Evolutionary conservation across 1,284 basidiomycete species (phyloP).

Genomic region (Salmacisia buchloeana): DNA sequence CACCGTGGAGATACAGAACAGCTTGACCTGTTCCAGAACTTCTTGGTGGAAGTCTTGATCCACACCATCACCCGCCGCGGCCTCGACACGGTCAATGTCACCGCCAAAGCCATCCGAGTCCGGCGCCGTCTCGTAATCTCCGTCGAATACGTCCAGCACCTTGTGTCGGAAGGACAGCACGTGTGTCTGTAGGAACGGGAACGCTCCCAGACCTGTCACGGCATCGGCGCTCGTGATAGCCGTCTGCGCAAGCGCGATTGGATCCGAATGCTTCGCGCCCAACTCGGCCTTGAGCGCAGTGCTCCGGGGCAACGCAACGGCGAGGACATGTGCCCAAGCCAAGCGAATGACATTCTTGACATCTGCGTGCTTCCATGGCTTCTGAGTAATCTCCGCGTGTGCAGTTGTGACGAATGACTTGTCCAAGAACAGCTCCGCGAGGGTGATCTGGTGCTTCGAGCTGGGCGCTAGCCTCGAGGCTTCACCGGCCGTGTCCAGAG

Average conservation of each 20-base stretch:
- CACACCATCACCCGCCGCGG: constrained; percentile 13
- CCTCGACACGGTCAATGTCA: constrained; percentile 22
- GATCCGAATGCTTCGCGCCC: constrained; percentile 29
- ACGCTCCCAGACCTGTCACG: constrained; percentile 58
- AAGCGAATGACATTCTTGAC: constrained; percentile 71
- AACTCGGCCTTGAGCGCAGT: constrained; percentile 35
- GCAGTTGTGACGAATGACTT: constrained; percentile 38
- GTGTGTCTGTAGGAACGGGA: constrained; percentile 63
- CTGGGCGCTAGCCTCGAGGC: background rate
- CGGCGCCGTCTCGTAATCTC: constrained; percentile 55
- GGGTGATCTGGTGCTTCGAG: constrained; percentile 4
- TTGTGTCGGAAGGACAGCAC: constrained; percentile 50
- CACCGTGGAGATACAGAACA: constrained; percentile 30
- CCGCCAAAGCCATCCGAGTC: constrained; percentile 14
- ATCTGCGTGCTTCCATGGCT: constrained; percentile 65
- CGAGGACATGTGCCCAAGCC: constrained; percentile 71
- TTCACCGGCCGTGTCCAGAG: constrained; percentile 59
- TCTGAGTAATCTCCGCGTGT: constrained; percentile 35
- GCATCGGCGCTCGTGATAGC: constrained; percentile 7
- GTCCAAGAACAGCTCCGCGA: constrained; percentile 35
- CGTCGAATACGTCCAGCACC: constrained; percentile 53
- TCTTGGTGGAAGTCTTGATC: constrained; percentile 37
- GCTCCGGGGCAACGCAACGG: constrained; percentile 33
- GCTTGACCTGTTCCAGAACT: constrained; percentile 43
- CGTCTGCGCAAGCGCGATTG: constrained; percentile 17